Conservation (phyloP, 129 eudicot genomes). For the Flaveria brownii region DNA sequence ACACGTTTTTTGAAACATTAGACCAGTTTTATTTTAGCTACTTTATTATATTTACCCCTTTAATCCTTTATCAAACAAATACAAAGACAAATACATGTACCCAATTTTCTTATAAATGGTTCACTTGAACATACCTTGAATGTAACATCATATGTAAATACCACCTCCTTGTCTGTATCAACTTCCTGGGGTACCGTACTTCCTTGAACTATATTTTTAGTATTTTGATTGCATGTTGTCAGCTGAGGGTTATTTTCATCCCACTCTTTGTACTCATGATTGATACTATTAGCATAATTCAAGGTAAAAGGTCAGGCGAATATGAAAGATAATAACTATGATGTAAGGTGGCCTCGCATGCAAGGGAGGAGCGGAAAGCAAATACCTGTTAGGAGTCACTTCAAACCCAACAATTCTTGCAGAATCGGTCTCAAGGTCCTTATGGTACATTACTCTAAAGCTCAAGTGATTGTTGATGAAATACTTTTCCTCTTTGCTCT, state of each 20-base stretch:
- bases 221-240: conserved; percentile 78
- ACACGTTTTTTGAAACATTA: not conserved
- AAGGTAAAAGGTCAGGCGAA: not conserved
- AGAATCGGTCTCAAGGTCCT: conserved; percentile 74
- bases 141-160: conserved; percentile 85
- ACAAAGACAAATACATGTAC: not conserved
- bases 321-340: not conserved
- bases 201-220: conserved; percentile 75
- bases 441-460: conserved; percentile 94
- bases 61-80: not conserved
- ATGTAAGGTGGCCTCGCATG: not conserved
- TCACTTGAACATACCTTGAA: conserved; percentile 55
- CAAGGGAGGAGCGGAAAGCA: not conserved
- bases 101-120: not conserved
- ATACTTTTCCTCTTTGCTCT: conserved; percentile 95
- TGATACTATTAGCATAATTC: conserved; percentile 52
- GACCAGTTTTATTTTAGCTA: not conserved
- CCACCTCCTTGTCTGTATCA: conserved; percentile 70
- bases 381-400: conserved; percentile 90
- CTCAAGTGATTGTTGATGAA: conserved; percentile 91
- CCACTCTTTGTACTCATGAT: conserved; percentile 96
- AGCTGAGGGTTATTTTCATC: conserved; percentile 88
- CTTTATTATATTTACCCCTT: not conserved
- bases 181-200: conserved; percentile 94
- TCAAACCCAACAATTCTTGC: conserved; percentile 98